Evolutionary conservation across 805 yeast genomes (phyloP), one percentile per base, ranked within the genome.

Genomic region (Wickerhamomyces strasburgensis): DNA sequence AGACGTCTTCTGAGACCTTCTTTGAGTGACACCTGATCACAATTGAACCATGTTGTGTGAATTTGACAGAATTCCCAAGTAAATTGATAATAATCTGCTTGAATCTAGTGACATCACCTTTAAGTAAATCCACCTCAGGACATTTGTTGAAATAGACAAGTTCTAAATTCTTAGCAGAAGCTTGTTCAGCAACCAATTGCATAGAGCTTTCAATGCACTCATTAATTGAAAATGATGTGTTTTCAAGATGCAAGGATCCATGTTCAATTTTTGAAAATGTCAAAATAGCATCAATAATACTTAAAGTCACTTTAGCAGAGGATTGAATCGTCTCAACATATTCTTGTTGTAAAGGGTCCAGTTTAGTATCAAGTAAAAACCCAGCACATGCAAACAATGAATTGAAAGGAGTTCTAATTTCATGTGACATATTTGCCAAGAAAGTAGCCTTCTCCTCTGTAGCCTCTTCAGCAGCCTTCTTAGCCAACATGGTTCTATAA

Each of bases 351-450:
- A 85, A 81, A 59, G 84, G 94, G 14, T 93, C 85, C 47, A 85
- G 68, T 50, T 84, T 87, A 0, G 95, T 85, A 47, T 85, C 95
- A 30, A 84, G 69, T 2, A 93, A 79, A 48, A 85, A 67, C 56
- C 84, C 94, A 6, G 95, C 86, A 94, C 85, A 86, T 48, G 94
- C 95, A 52, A 85, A 85, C 32, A 85, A 81, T 60, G 95, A 94
- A 60, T 85, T 85, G 78, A 86, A 80, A 5, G 95, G 95, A 2
- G 95, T 85, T 54, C 95, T 67, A 51, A 85, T 85, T 60, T 85
- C 95, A 59, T 79, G 85, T 5, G 89, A 82, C 76, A 83, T 85
- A 54, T 85, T 85, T 19, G 94, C 94, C 56, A 85, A 67, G 57
- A 86, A 86, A 56, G 84, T 90, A 3, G 94, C 84, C 59, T 85